Percentiles rank a stretch among this genome's conserved stretches.
phyloP scores from a whole-genome alignment of 192 early-diverging fungal genomes.

The Dissophora ornata region DNA sequence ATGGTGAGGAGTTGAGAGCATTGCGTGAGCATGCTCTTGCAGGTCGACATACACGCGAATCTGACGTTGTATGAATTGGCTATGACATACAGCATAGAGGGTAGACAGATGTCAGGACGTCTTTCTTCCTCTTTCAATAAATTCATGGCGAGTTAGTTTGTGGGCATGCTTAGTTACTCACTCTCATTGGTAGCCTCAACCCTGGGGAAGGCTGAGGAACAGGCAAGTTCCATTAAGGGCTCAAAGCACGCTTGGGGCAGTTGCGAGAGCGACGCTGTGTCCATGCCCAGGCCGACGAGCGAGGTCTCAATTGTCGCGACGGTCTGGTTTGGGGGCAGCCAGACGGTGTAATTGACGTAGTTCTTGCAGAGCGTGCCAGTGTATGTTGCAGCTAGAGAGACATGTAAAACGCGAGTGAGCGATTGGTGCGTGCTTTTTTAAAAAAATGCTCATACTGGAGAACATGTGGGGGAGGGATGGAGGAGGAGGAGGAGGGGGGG shows the following conservation, averaged over 20 bases:
- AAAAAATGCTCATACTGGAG: too few relatives aligned
- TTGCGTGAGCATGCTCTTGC: slow-evolving; percentile 10
- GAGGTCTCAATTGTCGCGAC: slow-evolving; percentile 27
- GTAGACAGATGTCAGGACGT: too few relatives aligned
- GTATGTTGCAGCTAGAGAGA: slow-evolving; percentile 18
- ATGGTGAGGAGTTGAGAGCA: slow-evolving; percentile 35
- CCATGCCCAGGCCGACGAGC: background rate
- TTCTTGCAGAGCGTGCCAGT: slow-evolving; percentile 31
- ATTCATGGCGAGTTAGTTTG: too few relatives aligned
- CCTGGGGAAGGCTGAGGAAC: slow-evolving; percentile 49
- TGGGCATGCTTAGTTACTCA: too few relatives aligned
- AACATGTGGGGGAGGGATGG: too few relatives aligned
- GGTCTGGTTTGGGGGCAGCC: slow-evolving; percentile 40
- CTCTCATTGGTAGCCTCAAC: slow-evolving; percentile 11
- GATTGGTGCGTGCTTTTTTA: too few relatives aligned
- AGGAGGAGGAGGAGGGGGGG: too few relatives aligned
- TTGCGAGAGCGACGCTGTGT: background rate
- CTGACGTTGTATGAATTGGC: slow-evolving; percentile 14
- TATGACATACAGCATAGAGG: too few relatives aligned
- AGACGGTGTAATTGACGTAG: slow-evolving; percentile 48
- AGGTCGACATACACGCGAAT: slow-evolving; percentile 53
- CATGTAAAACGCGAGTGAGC: too few relatives aligned
- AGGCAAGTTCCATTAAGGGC: slow-evolving; percentile 44
- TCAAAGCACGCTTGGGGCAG: slow-evolving; percentile 29
- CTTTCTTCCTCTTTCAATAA: too few relatives aligned